A percentile compares a stretch with the other conserved stretches of the same genome.
These are phyloP conservation scores for Sphaerobolus stellatus DNA, from an alignment of 1,284 basidiomycete species.

Conservation along the genomic window DNA sequence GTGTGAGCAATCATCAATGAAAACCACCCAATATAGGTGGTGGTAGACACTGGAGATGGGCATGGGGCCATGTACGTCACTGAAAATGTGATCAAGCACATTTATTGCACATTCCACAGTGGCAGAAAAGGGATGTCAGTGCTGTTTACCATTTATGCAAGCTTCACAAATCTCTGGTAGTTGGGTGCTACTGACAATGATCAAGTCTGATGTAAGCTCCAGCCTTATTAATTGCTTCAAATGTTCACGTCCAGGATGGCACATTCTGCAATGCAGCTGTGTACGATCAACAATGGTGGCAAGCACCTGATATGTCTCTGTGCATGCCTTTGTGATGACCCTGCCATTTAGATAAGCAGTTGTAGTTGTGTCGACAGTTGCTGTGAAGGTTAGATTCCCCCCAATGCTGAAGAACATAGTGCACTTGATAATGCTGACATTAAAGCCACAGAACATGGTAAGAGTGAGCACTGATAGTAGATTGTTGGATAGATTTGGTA, in stretches of 20 bases:
- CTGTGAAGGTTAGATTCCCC: too few relatives aligned
- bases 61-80: slow-evolving; percentile 35
- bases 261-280: slow-evolving; percentile 28
- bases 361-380: slow-evolving; percentile 16
- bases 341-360: slow-evolving; percentile 19
- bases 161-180: slow-evolving; percentile 20
- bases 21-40: slow-evolving; percentile 32
- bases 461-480: too few relatives aligned
- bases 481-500: too few relatives aligned
- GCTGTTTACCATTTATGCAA: slow-evolving; percentile 23
- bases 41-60: slow-evolving; percentile 23
- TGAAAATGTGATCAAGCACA: slow-evolving; percentile 34
- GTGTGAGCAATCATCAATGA: slow-evolving; percentile 31
- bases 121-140: slow-evolving; percentile 16
- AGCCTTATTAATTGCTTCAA: slow-evolving; percentile 10
- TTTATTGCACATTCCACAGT: slow-evolving; percentile 16
- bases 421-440: too few relatives aligned
- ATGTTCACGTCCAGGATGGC: slow-evolving; percentile 20
- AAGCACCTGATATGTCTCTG: background rate
- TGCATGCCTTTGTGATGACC: too few relatives aligned
- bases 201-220: slow-evolving; percentile 15
- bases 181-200: slow-evolving; percentile 8
- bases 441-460: too few relatives aligned
- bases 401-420: too few relatives aligned
- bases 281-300: slow-evolving; percentile 16